Conservation (phyloP, 2,329 filamentous ascomycete genomes). For the Monosporascus sp. region DNA sequence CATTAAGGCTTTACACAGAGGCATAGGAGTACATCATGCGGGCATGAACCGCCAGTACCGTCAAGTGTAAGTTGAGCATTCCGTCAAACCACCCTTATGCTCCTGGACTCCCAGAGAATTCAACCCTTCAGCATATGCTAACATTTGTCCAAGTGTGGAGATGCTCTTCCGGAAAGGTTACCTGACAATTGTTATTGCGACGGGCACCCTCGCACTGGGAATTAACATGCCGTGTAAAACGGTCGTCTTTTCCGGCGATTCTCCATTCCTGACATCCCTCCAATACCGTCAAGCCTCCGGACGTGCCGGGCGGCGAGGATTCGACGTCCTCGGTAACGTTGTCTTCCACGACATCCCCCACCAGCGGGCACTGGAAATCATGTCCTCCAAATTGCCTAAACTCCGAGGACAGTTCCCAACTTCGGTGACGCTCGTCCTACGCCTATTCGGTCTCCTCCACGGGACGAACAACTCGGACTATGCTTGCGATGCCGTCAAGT, state of each 20-base stretch:
- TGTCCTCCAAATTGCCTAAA: slow-evolving; percentile 68
- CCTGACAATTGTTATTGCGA: slow-evolving; percentile 66
- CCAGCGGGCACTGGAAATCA: slow-evolving; percentile 60
- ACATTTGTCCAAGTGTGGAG: slow-evolving; percentile 46
- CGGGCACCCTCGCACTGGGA: slow-evolving; percentile 69
- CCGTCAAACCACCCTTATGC: background rate
- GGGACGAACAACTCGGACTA: slow-evolving; percentile 60
- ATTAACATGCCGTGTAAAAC: slow-evolving; percentile 85
- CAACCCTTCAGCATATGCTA: slow-evolving; percentile 8
- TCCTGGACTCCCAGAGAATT: background rate
- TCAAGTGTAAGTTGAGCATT: slow-evolving; percentile 44
- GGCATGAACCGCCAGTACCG: slow-evolving; percentile 76
- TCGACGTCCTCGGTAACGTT: slow-evolving; percentile 75
- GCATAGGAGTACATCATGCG: slow-evolving; percentile 72
- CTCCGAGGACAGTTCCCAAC: slow-evolving; percentile 74
- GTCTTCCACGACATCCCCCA: slow-evolving; percentile 65
- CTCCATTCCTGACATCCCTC: slow-evolving; percentile 65
- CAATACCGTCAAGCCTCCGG: slow-evolving; percentile 74
- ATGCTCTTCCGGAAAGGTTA: slow-evolving; percentile 70
- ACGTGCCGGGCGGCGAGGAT: slow-evolving; percentile 73
- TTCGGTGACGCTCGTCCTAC: slow-evolving; percentile 66
- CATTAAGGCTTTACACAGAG: slow-evolving; percentile 57
- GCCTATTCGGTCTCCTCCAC: slow-evolving; percentile 61
- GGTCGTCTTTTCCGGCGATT: slow-evolving; percentile 71
- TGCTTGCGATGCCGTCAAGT: slow-evolving; percentile 56